Percentiles rank a stretch among this genome's conserved stretches.
These are phyloP conservation scores for Lenzites betulinus DNA, from an alignment of 768 basidiomycete species.

Conservation along the genomic window DNA sequence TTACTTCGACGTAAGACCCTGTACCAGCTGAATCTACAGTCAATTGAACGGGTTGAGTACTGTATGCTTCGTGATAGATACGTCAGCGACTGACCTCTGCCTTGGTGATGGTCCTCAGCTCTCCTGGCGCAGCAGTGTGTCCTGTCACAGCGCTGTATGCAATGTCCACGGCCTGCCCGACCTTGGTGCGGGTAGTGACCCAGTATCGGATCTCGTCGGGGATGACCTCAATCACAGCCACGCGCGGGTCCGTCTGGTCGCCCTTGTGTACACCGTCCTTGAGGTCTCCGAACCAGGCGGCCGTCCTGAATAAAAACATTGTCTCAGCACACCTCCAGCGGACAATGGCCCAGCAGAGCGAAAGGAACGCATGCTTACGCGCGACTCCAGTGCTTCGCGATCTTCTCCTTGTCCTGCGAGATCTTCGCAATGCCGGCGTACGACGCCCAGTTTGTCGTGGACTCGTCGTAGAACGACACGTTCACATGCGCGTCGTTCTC, in stretches of 20 bases:
- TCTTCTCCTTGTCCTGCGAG: conserved; percentile 58
- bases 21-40: conserved; percentile 25
- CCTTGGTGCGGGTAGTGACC: conserved; percentile 59
- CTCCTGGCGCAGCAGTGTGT: conserved; percentile 66
- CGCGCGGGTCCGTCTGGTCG: conserved; percentile 75
- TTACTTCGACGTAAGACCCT: conserved; percentile 25
- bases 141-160: conserved; percentile 63
- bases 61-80: too few relatives aligned
- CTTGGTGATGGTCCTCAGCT: conserved; percentile 71
- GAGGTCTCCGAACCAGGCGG: conserved; percentile 86
- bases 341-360: not conserved
- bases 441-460: conserved; percentile 78
- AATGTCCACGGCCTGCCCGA: conserved; percentile 62
- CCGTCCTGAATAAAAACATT: too few relatives aligned
- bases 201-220: conserved; percentile 85
- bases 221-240: conserved; percentile 76
- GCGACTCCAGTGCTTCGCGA: conserved; percentile 64
- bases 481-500: conserved; percentile 77
- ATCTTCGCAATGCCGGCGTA: conserved; percentile 74
- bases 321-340: too few relatives aligned
- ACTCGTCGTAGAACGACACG: conserved; percentile 71
- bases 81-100: conserved; percentile 73
- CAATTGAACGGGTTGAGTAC: too few relatives aligned
- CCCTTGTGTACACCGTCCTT: conserved; percentile 85
- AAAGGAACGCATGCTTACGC: conserved; percentile 36